Percentiles rank a stretch among this genome's conserved stretches.
Conservation (phyloP, 371 early-diverging fungal genomes). For the Neoconidiobolus thromboides region DNA sequence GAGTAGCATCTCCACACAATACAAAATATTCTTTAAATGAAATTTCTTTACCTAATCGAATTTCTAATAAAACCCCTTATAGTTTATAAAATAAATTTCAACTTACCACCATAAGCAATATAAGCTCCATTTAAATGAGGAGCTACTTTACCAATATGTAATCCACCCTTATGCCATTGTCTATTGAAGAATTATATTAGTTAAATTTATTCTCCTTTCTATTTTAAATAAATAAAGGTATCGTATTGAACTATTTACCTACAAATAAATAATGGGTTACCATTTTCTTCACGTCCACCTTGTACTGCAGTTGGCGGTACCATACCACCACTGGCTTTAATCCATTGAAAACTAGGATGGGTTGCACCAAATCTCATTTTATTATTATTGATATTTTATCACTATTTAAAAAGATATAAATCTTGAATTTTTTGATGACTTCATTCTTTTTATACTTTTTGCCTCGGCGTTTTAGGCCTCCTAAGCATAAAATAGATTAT, state of each 20-base stretch:
- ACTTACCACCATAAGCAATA: conserved; percentile 19
- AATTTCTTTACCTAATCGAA: conserved; percentile 11
- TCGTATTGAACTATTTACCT: not conserved
- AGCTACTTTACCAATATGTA: conserved; percentile 29
- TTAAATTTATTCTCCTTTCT: too few relatives aligned
- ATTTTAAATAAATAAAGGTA: too few relatives aligned
- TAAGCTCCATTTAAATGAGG: conserved; percentile 17
- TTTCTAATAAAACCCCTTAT: not conserved
- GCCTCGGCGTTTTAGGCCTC: too few relatives aligned
- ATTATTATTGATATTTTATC: too few relatives aligned
- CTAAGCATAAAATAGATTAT: too few relatives aligned
- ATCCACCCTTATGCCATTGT: conserved; percentile 13
- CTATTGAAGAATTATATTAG: not conserved
- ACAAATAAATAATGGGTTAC: conserved; percentile 6
- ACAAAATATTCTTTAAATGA: conserved; percentile 22
- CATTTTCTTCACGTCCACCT: conserved; percentile 8
- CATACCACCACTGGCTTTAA: not conserved
- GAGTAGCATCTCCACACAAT: conserved; percentile 22
- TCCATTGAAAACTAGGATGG: conserved; percentile 4
- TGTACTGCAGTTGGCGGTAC: conserved; percentile 9
- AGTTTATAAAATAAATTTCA: too few relatives aligned
- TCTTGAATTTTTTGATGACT: too few relatives aligned
- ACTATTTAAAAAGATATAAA: too few relatives aligned
- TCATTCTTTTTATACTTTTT: too few relatives aligned
- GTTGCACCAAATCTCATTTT: not conserved